phyloP scores from a whole-genome alignment of 1,284 basidiomycete genomes.

The Tilletia walkeri region DNA sequence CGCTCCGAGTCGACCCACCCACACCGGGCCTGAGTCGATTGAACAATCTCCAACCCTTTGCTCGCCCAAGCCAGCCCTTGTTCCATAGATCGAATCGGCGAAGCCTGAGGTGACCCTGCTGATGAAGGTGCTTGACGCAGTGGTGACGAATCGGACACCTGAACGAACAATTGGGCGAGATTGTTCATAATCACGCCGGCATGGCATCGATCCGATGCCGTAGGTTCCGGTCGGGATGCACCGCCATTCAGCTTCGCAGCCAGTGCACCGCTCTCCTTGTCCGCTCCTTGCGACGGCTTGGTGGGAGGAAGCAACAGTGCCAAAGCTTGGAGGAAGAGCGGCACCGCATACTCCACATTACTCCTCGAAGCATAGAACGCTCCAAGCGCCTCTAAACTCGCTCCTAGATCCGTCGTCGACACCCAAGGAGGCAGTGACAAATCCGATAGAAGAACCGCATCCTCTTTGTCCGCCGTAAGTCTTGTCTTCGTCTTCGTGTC shows the following conservation, averaged over 20 bases:
- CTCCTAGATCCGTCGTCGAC: slow-evolving; percentile 45
- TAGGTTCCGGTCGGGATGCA: slow-evolving; percentile 22
- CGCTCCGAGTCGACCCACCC: slow-evolving; percentile 13
- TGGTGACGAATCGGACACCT: slow-evolving; percentile 19
- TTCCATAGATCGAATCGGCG: slow-evolving; percentile 22
- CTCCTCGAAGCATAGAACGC: slow-evolving; percentile 50
- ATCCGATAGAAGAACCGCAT: slow-evolving; percentile 43
- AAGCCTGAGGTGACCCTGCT: not conserved
- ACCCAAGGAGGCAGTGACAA: slow-evolving; percentile 55
- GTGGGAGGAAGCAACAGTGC: slow-evolving; percentile 44
- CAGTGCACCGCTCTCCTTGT: not conserved
- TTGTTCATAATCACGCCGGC: slow-evolving; percentile 55
- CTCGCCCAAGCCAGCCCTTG: slow-evolving; percentile 49
- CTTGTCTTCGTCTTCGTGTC: not conserved
- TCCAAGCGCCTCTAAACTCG: slow-evolving; percentile 54
- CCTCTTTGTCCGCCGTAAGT: slow-evolving; percentile 8
- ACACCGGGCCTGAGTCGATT: slow-evolving; percentile 29
- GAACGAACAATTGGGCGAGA: slow-evolving; percentile 45
- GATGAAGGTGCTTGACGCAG: not conserved
- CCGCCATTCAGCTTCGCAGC: slow-evolving; percentile 7
- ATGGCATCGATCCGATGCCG: slow-evolving; percentile 49
- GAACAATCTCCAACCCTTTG: slow-evolving; percentile 48
- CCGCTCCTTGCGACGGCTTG: not conserved
- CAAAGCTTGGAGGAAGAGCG: slow-evolving; percentile 55
- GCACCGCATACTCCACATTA: slow-evolving; percentile 52